Percentiles rank a stretch among this genome's conserved stretches.
These are phyloP conservation scores for Eutypella sp. DNA, from an alignment of 2,329 filamentous ascomycete genomes.

Conservation along the genomic window DNA sequence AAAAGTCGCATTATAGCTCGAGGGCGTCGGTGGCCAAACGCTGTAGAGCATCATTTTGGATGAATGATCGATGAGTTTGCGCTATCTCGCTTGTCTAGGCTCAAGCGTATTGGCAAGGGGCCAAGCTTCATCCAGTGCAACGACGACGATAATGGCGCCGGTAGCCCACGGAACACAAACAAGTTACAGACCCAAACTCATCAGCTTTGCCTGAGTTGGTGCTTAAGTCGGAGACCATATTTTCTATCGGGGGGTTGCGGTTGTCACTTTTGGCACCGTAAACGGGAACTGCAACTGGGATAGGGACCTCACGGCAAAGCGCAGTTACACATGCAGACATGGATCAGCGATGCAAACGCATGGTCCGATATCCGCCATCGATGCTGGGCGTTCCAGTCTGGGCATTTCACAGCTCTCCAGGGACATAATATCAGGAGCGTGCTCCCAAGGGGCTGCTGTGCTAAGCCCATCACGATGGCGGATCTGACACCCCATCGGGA, in stretches of 20 bases:
- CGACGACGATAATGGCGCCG: constrained; percentile 12
- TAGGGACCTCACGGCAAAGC: constrained; percentile 18
- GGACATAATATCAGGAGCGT: too few species aligned
- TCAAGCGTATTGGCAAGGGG: constrained; percentile 13
- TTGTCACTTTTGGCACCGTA: too few species aligned
- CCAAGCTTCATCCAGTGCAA: constrained; percentile 14
- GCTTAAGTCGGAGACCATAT: constrained; percentile 6
- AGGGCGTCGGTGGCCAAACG: constrained; percentile 6
- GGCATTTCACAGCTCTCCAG: too few species aligned
- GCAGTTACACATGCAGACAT: constrained; percentile 13
- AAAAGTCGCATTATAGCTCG: background rate
- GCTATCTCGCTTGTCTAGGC: constrained; percentile 14
- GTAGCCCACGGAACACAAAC: constrained; percentile 14
- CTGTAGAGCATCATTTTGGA: constrained; percentile 6
- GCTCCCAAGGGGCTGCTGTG: too few species aligned
- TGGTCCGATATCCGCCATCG: constrained; percentile 10
- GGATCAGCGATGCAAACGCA: constrained; percentile 20
- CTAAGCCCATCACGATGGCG: background rate
- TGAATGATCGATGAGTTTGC: constrained; percentile 11
- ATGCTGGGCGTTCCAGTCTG: background rate
- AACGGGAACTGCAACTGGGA: too few species aligned
- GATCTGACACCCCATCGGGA: background rate
- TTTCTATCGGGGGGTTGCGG: constrained; percentile 6
- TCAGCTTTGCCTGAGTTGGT: constrained; percentile 11
- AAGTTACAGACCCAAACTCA: constrained; percentile 14